Evolutionary conservation across 306 rosid genomes (phyloP), one percentile per base, ranked within the genome.

Genomic region (Cucurbita pepo): DNA sequence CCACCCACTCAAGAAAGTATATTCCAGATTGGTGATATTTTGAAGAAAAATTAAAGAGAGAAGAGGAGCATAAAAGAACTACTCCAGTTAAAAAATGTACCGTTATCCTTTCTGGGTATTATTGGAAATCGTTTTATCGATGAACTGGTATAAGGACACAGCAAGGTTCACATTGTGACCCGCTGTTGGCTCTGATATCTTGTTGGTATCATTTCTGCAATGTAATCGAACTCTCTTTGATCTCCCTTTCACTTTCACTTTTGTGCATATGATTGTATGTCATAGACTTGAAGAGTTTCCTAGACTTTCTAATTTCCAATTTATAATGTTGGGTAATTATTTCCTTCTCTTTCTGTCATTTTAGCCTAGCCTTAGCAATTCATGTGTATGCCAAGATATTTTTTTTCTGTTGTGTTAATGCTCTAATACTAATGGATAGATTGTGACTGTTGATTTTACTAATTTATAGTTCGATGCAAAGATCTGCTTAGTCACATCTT

Each of bases 401-500:
- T 41, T n/a, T 41, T 25, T 67, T 67, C 40, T 22, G 72, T 55
- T 48, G 58, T 44, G 7, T 47, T 16, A 16, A 43, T 72, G 40
- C 25, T 52, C 19, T 44, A 41, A 43, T 19, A 19, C 8, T 40
- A 48, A 16, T n/a, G 19, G 47, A 15, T 41, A 1, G 48, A 14
- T 30, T 25, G 34, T 41, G 22, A 40, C 59, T 48, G 8, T 74
- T 75, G 59, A 51, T 59, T 74, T 36, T 57, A 9, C 8, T 56
- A 41, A 44, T 84, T 75, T 81, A 75, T 83, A 94, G 99, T 94
- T 88, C 75, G 88, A 69, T 30, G 91, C 96, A 76, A 94, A 94
- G 83, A 89, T 94, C 74, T 91, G 95, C 82, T 70, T 94, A 56
- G 84, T 94, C 75, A 94, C 99, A 55, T 94, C 99, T 64, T 94